phyloP scores from a whole-genome alignment of 2,329 filamentous ascomycete genomes.

The Rhynchosporium secalis region DNA sequence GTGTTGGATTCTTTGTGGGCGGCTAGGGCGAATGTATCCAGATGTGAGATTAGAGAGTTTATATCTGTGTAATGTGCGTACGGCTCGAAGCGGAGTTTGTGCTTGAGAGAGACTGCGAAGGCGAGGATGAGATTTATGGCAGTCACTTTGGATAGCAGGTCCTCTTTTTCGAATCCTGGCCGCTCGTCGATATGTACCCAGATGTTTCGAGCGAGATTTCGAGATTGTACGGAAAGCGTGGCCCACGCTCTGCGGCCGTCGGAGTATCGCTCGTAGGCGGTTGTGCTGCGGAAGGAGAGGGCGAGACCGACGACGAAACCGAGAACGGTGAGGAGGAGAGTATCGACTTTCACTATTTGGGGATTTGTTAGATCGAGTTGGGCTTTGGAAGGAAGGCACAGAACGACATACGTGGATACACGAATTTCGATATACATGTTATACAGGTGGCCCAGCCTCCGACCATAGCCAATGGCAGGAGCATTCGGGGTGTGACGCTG shows the following conservation, averaged over 20 bases:
- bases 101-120: constrained; percentile 76
- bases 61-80: constrained; percentile 77
- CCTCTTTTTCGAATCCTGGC: constrained; percentile 59
- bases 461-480: constrained; percentile 65
- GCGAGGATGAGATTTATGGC: constrained; percentile 75
- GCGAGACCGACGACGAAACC: constrained; percentile 80
- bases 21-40: constrained; percentile 71
- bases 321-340: constrained; percentile 71
- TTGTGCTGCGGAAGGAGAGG: constrained; percentile 75
- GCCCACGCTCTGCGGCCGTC: constrained; percentile 67
- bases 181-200: constrained; percentile 76
- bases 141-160: constrained; percentile 65
- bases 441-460: constrained; percentile 66
- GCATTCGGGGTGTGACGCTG: constrained; percentile 72
- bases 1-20: constrained; percentile 50
- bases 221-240: constrained; percentile 58
- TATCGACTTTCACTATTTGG: constrained; percentile 54
- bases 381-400: constrained; percentile 20
- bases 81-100: constrained; percentile 81
- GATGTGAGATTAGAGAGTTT: constrained; percentile 65
- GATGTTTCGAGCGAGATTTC: constrained; percentile 73
- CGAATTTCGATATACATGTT: constrained; percentile 50
- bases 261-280: constrained; percentile 72
- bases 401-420: constrained; percentile 17
- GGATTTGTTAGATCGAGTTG: neutral